Conservation (phyloP, 139 green algal genomes). For the Haematococcus lacustris region DNA sequence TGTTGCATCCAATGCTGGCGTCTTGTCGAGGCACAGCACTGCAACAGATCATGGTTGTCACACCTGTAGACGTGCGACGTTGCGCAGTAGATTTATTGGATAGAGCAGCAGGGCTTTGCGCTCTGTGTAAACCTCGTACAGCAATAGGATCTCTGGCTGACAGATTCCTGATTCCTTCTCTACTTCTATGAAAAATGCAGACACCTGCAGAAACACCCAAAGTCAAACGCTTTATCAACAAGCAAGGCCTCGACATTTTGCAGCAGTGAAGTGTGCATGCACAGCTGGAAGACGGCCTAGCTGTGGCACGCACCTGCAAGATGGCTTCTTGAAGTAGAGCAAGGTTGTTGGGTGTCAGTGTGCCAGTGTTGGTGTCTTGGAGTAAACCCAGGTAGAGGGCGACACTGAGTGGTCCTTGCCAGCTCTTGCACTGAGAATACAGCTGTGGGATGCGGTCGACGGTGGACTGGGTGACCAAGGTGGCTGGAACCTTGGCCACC, state of each 20-base stretch:
- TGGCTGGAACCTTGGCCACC: background rate
- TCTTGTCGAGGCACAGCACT: no score
- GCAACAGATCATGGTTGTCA: background rate
- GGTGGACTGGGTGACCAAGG: constrained; percentile 13
- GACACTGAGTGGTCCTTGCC: constrained; percentile 7
- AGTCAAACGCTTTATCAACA: no score
- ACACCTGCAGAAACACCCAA: constrained; percentile 12
- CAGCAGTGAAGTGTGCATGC: background rate
- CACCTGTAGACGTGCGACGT: constrained; percentile 26
- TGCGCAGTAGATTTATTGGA: constrained; percentile 31
- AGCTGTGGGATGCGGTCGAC: constrained; percentile 19
- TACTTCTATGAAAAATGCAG: constrained; percentile 4
- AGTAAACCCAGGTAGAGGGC: constrained; percentile 7
- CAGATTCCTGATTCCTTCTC: constrained; percentile 10
- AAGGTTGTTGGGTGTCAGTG: no score
- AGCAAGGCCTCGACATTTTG: no score
- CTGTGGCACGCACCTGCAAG: no score
- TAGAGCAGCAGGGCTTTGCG: constrained; percentile 19
- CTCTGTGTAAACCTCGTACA: constrained; percentile 14
- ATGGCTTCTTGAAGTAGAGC: no score
- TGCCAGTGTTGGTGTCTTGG: no score
- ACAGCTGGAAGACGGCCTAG: no score
- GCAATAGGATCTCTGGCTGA: constrained; percentile 14
- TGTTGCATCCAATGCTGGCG: no score
- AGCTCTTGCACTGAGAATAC: constrained; percentile 17